Base-by-base conservation (phyloP, 768 basidiomycete species). In the Chalciporus pseudorubinellus region DNA sequence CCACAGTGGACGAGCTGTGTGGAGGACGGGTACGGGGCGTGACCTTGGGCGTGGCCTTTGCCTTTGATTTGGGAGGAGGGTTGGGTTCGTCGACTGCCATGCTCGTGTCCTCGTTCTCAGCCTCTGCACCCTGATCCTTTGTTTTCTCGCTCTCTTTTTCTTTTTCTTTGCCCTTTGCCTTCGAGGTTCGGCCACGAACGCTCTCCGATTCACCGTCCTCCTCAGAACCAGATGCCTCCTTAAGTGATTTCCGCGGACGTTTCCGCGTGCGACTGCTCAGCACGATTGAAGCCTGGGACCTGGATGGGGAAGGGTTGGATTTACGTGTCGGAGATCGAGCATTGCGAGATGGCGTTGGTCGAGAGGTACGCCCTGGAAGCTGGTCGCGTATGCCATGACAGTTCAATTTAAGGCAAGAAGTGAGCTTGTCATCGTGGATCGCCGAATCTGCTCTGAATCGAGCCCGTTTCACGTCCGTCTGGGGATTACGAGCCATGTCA, bases 371-470 rank as follows among this genome's bases (percentile, higher is more conserved):
- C 22, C 26, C 56, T 6, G 60, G 59, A 43, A 65, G 49, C 10
- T 24, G 55, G 14, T 60, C 56, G 34, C 62, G 64, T 47, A 60
- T 74, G 26, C 77, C 75, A 50, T 73, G 79, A 56, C 88, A 91
- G 24, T 81, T 76, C 11, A 80, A 60, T 4, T 67, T 65, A 20
- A 74, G 66, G 61, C 89, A 92, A 0, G 85, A 78, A 2, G 68
- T 67, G 49, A 91, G 77, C 64, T 83, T 90, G 63, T 92, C 89
- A 52, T 87, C 73, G 26, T 71, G 56, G 46, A 71, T 57, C 1
- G 84, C 83, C 14, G 89, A 85, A 66, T 92, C 89, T 6, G 83
- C 81, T 44, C 88, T 81, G 72, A 89, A 92, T 6, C 88, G 77
- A 0, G 89, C 89, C 40, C 89, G 86, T 68, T 80, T 90, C 34